Evolutionary conservation across 805 yeast genomes (phyloP), one percentile per base, ranked within the genome.

Genomic region (Saccharomycopsis schoenii): DNA sequence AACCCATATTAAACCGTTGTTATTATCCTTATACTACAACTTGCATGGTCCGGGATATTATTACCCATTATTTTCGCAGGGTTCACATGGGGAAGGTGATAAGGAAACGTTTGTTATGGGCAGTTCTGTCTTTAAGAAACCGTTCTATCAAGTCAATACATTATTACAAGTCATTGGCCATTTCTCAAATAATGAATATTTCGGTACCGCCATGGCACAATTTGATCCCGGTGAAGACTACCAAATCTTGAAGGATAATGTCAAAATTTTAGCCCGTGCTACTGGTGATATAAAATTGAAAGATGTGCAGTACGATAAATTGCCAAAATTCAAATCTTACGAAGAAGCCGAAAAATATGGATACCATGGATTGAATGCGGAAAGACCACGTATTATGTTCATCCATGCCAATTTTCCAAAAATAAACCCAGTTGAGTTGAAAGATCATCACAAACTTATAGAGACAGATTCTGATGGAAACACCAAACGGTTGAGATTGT

Each of bases 321-420:
- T 42, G 4, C 55, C 41, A 60, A 61, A 39, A 39, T 55, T 56
- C 11, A 52, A 14, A 60, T 64, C 51, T 66, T 64, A 24, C 58
- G 55, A 29, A 55, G 65, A 47, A 47, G 52, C 52, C 21, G 52
- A 61, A 66, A 39, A 66, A 62, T 25, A 51, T 65, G 14, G 60
- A 60, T 21, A 68, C 67, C n/a, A 24, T 10, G 52, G 52, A 24
- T 17, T 61, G 11, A 50, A 61, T 2, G 54, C 58, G 8, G 66
- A 64, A 56, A 66, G 61, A n/a, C 76, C 77, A 55, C 67, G 67
- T 43, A 68, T 73, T 17, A 66, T 83, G 62, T 85, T 85, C 66
- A 79, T 84, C 58, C 90, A 85, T 68, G 82, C 88, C 41, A 85
- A 85, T 68, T 80, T 77, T 72, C 89, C 89, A 8, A 85, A 85